Evolutionary conservation across 805 yeast genomes (phyloP), one percentile per base, ranked within the genome.

Genomic region (Blastobotrys peoriensis): DNA sequence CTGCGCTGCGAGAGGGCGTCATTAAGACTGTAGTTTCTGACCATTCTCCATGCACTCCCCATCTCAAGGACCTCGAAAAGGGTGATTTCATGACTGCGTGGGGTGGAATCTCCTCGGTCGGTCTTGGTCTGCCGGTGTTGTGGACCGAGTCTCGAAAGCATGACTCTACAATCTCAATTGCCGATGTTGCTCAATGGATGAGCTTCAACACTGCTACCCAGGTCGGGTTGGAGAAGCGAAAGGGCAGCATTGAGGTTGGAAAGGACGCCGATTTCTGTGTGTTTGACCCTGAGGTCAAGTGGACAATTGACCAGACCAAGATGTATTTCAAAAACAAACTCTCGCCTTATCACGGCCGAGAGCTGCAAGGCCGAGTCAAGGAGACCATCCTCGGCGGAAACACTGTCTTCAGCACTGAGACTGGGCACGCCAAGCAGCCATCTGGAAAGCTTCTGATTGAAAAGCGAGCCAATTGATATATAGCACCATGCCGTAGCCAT

Each of bases 31-130:
- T 89, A 3, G 97, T 91, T 4, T 84, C 95, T 9, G 98, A 89
- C 63, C 98, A 89, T 65, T 86, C 96, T 3, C 98, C 97, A 2
- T 89, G 98, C 65, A 86, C 96, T 0, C 95, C 97, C 0, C 86
- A 86, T 48, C 70, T 89, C 57, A 89, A 89, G 64, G 84, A 86
- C 18, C 69, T 87, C 42, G 82, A 78, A 8, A 71, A 77, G 48
- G 96, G 96, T 34, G 95, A 89, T 60, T 89, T 89, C 61, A 78
- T 89, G 55, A 75, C 81, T 28, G 95, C 97, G 2, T 89, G 98
- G 98, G 98, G 97, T 28, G 98, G 98, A 6, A 87, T 89, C 34
- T 74, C 95, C 1, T 85, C 95, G 1, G 94, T 89, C 25, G 98
- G 98, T 0, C 76, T 91, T 34, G 97, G 97, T 0, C 70, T 89